Evolutionary conservation across 2,329 filamentous ascomycete genomes (phyloP).

Genomic region (Colletotrichum godetiae): DNA sequence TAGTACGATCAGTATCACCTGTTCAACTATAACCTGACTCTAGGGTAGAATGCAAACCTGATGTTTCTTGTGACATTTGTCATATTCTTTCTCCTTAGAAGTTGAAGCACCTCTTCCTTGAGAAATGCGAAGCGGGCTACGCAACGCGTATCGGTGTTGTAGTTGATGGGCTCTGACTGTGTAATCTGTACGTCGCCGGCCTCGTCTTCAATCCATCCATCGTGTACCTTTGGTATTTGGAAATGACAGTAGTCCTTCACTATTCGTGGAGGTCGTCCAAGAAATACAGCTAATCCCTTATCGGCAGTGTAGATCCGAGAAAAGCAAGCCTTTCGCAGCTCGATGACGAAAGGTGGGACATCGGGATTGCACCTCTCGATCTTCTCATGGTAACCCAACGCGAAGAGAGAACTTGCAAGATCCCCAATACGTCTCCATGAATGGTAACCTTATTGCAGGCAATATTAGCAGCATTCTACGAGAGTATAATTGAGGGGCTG

Average conservation of each 20-base stretch:
- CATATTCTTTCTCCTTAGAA: background rate
- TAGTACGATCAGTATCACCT: background rate
- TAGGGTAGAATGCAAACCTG: background rate
- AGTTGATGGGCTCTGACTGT: background rate
- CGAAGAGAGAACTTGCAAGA: constrained; percentile 56
- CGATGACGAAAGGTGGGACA: background rate
- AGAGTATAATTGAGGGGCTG: too few species aligned
- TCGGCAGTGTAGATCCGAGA: background rate
- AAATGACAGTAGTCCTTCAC: background rate
- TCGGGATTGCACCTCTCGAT: background rate
- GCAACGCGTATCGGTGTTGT: background rate
- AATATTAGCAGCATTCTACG: background rate
- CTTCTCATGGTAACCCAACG: constrained; percentile 59
- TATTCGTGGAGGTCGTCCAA: background rate
- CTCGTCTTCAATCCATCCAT: background rate
- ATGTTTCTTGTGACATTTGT: background rate
- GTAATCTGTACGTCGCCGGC: background rate
- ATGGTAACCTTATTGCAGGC: constrained; percentile 52
- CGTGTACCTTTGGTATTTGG: background rate
- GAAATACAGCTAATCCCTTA: background rate
- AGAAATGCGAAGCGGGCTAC: background rate
- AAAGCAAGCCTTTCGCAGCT: background rate
- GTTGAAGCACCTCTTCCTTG: background rate
- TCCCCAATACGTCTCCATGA: constrained; percentile 60
- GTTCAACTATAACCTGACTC: background rate